These are phyloP conservation scores for Peronospora farinosa DNA, from an alignment of 352 stramenopile species.

Conservation along the genomic window DNA sequence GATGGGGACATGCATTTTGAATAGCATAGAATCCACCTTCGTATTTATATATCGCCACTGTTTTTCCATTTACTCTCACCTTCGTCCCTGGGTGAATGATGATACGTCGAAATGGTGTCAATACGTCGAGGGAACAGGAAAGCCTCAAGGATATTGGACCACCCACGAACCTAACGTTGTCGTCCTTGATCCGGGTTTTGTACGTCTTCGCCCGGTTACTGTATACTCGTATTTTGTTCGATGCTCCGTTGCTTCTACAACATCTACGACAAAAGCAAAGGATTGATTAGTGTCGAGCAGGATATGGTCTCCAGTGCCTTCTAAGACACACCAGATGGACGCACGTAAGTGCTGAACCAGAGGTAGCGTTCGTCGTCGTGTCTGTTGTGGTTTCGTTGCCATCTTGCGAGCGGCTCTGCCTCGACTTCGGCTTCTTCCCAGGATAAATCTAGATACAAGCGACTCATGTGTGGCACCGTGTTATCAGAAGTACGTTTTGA, in stretches of 20 bases:
- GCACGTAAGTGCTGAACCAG: constrained; percentile 62
- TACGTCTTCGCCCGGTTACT: constrained; percentile 63
- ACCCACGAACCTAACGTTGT: constrained; percentile 46
- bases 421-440: constrained; percentile 35
- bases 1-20: constrained; percentile 72
- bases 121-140: background rate
- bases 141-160: background rate
- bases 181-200: constrained; percentile 57
- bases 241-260: constrained; percentile 69
- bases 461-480: constrained; percentile 17
- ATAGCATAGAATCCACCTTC: constrained; percentile 62
- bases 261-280: constrained; percentile 34
- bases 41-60: constrained; percentile 81
- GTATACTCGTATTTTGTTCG: constrained; percentile 66
- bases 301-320: background rate
- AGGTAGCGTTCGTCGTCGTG: constrained; percentile 34
- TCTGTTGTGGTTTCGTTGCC: constrained; percentile 9
- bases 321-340: constrained; percentile 40
- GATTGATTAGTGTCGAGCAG: constrained; percentile 1
- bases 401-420: constrained; percentile 8
- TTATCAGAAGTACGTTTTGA: constrained; percentile 17
- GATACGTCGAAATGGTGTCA: background rate
- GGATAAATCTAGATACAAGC: constrained; percentile 25
- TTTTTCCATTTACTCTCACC: constrained; percentile 54
- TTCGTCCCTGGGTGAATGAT: constrained; percentile 39